These are phyloP conservation scores for Rhazya stricta DNA, from an alignment of 257 asterid species.

Conservation along the genomic window DNA sequence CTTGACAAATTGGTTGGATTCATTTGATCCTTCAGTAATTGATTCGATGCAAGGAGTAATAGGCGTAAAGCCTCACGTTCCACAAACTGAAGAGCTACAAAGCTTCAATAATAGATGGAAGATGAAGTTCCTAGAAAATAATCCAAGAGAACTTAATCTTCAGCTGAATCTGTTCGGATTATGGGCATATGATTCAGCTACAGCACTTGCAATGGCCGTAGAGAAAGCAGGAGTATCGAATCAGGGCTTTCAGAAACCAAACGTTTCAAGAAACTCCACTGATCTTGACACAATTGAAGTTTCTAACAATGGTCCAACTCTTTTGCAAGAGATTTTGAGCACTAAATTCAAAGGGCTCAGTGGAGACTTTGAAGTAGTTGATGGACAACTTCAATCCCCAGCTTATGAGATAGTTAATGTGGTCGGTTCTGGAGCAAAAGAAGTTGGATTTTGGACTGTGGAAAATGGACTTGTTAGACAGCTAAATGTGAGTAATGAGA, in stretches of 20 bases:
- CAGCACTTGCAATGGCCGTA: slow-evolving; percentile 42
- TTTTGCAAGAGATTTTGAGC: slow-evolving; percentile 22
- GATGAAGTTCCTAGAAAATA: slow-evolving; percentile 7
- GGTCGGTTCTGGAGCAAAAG: slow-evolving; percentile 6
- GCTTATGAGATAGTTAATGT: slow-evolving; percentile 26
- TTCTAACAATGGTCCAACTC: slow-evolving; percentile 33
- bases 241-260: slow-evolving; percentile 11
- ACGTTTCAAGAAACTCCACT: slow-evolving; percentile 17
- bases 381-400: slow-evolving; percentile 25
- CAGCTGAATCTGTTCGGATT: slow-evolving; percentile 28
- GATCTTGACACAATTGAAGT: slow-evolving; percentile 39
- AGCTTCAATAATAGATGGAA: slow-evolving; percentile 29
- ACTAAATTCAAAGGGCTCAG: slow-evolving; percentile 23
- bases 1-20: slow-evolving; percentile 21
- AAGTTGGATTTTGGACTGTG: slow-evolving; percentile 28
- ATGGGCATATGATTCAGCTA: slow-evolving; percentile 42
- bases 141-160: slow-evolving; percentile 12
- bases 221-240: slow-evolving; percentile 23
- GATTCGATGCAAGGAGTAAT: slow-evolving; percentile 47
- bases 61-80: slow-evolving; percentile 35
- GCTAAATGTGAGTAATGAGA: no score
- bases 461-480: slow-evolving; percentile 23
- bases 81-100: slow-evolving; percentile 19
- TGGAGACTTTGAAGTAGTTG: slow-evolving; percentile 20
- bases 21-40: slow-evolving; percentile 20